Percentiles rank a stretch among this genome's conserved stretches.
phyloP scores from a whole-genome alignment of 805 yeast genomes.

The Myxozyma kluyveri region DNA sequence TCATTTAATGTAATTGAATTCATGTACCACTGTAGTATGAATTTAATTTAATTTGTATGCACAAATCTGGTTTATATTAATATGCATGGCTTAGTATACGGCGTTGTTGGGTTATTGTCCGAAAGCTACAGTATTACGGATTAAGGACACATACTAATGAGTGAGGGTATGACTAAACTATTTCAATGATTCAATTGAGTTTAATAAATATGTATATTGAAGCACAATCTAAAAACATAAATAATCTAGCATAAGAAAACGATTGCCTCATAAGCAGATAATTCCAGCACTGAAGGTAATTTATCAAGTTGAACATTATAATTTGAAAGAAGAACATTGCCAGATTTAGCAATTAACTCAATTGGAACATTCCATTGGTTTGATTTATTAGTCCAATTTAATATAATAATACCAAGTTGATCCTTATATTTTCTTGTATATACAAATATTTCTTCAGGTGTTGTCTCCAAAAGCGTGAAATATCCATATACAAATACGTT shows the following conservation, averaged over 20 bases:
- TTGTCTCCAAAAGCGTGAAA: conserved; percentile 46
- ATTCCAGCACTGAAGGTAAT: not conserved
- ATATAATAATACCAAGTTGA: conserved; percentile 2
- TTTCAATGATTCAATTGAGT: too few species aligned
- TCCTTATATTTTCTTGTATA: conserved; percentile 4
- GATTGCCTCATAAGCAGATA: conserved; percentile 14
- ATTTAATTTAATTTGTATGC: too few species aligned
- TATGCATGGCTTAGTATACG: too few species aligned
- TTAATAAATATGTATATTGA: too few species aligned
- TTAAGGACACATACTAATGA: too few species aligned
- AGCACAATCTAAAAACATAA: too few species aligned
- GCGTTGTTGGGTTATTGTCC: too few species aligned
- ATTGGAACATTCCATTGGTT: conserved; percentile 10
- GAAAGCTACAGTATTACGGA: too few species aligned
- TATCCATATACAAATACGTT: conserved; percentile 48
- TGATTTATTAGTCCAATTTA: not conserved
- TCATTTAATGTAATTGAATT: too few species aligned
- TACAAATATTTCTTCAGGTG: conserved; percentile 14
- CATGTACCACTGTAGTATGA: too few species aligned
- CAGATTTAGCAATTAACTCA: not conserved
- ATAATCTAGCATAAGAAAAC: conserved; percentile 9
- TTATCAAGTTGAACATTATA: not conserved
- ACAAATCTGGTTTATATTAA: too few species aligned
- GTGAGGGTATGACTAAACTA: too few species aligned
- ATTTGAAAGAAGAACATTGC: conserved; percentile 5